Evolutionary conservation across 2,329 filamentous ascomycete species (phyloP).

Genomic region (Cryphonectria naterciae): DNA sequence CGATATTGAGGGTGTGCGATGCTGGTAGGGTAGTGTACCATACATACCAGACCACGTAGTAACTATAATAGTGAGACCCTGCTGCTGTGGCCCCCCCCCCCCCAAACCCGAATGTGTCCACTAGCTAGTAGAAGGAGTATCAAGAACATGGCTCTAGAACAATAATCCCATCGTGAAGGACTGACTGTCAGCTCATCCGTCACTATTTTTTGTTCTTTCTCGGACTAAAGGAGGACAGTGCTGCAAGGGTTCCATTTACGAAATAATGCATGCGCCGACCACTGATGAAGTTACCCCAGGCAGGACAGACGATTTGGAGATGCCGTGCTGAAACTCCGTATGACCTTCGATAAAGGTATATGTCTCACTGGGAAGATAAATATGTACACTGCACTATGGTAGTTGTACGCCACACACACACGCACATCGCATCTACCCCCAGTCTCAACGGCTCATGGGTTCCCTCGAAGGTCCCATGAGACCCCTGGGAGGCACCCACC

Average conservation of each 20-base stretch:
- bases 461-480: neutral
- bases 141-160: neutral
- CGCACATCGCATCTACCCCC: neutral
- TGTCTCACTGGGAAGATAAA: neutral
- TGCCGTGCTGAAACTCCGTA: conserved; percentile 7
- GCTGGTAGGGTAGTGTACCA: neutral
- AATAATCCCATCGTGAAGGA: neutral
- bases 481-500: neutral
- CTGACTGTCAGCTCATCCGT: conserved; percentile 1
- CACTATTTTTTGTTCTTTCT: neutral
- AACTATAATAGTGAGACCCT: neutral
- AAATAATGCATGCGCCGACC: neutral
- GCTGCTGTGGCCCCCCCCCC: neutral
- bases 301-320: conserved; percentile 1
- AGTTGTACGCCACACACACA: neutral
- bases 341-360: neutral
- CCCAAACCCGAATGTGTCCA: neutral
- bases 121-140: neutral
- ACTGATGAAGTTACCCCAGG: neutral
- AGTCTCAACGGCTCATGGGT: conserved; percentile 1
- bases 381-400: neutral
- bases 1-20: neutral
- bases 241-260: neutral
- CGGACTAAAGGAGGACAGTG: neutral
- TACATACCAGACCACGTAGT: neutral